phyloP scores from a whole-genome alignment of 768 basidiomycete species.

The Omphalotus guepiniiformis region DNA sequence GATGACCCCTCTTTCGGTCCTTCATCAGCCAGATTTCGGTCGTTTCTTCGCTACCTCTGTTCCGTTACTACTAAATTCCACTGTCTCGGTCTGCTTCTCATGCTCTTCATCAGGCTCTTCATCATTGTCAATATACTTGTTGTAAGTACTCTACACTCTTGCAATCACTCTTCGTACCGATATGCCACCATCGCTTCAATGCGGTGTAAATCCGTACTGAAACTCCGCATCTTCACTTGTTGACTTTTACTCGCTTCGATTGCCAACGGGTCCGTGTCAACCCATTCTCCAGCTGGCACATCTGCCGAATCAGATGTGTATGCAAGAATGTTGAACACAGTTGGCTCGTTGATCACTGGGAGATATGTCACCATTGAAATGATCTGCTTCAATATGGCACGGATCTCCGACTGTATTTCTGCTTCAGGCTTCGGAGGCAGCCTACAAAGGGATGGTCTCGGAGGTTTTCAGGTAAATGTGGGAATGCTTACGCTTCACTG shows the following conservation, averaged over 20 bases:
- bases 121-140: constrained; percentile 2
- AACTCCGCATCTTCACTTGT: constrained; percentile 91
- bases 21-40: constrained; percentile 1
- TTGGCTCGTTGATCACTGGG: constrained; percentile 91
- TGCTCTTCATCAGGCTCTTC: background rate
- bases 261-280: constrained; percentile 88
- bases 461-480: background rate
- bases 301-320: constrained; percentile 92
- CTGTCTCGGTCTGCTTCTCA: background rate
- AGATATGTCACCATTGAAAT: constrained; percentile 96
- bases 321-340: constrained; percentile 96
- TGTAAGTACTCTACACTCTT: constrained; percentile 13
- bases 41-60: too few relatives aligned
- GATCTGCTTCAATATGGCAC: constrained; percentile 97
- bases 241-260: constrained; percentile 93
- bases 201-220: constrained; percentile 96
- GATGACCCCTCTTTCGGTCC: constrained; percentile 10
- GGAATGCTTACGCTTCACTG: constrained; percentile 42
- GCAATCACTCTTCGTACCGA: constrained; percentile 56
- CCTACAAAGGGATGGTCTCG: constrained; percentile 22
- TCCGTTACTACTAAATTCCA: too few relatives aligned
- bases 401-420: constrained; percentile 95
- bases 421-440: constrained; percentile 66
- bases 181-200: constrained; percentile 99
- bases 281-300: constrained; percentile 91